Base-by-base conservation (phyloP, 108 stramenopile species). In the Cyclotella kingstonii region DNA sequence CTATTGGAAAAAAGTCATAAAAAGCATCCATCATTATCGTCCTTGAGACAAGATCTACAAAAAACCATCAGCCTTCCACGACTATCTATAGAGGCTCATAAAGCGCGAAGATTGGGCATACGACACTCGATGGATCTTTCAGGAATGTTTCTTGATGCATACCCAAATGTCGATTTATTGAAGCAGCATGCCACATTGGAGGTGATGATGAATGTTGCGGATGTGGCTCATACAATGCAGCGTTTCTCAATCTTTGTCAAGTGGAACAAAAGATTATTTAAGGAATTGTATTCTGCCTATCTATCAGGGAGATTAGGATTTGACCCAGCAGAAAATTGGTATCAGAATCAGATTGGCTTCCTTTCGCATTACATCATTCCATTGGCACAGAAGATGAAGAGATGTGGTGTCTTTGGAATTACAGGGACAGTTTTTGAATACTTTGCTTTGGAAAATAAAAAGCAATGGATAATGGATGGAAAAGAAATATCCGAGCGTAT, bases 151-250 rank as follows among this genome's bases (percentile, higher is more conserved):
- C 30, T 69, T 0, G 58, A 69, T 8, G 68, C 68, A 2, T 69
- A 69, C 36, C 40, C 31, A 15, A 51, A 21, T 23, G 41, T 36
- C 4, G 47, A 69, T 41, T 58, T 60, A 53, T 59, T 69, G 40
- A 49, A 69, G 38, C 68, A 69, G 50, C 68, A 69, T 44, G 68
- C 76, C 6, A 74, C 79, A 1, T 31, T 84, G 22, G 82, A 83
- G 23, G 69, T 77, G 18, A 68, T 83, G 28, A 79, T 83, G 58
- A 74, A 79, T 49, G 82, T 66, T 3, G 61, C 72, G 22, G 82
- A 83, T 42, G 74, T 83, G 23, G 69, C 72, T 1, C 81, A 82
- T 55, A 82, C 81, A 4, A 78, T 78, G 67, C 82, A 83, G 34
- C 59, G 73, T 57, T 83, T 76, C 48, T 50, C 49, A 25, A 53